Evolutionary conservation across 495 filamentous ascomycete genomes (phyloP).

Genomic region (Aspergillus heteromorphus): DNA sequence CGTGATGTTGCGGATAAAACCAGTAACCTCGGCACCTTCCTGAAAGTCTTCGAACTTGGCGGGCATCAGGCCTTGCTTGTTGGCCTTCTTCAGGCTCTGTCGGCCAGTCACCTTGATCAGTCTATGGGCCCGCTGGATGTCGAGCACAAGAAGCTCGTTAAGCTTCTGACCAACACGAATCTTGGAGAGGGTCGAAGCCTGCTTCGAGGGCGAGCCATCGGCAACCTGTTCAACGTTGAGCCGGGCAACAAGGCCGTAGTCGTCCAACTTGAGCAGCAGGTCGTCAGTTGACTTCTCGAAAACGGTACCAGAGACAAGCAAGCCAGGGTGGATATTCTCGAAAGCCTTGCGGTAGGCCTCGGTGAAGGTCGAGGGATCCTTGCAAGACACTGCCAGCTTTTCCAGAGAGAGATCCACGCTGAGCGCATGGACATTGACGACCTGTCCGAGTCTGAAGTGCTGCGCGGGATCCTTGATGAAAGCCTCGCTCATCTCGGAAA

Average conservation of each 20-base stretch:
- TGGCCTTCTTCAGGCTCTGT: constrained; percentile 71
- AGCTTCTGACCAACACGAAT: constrained; percentile 76
- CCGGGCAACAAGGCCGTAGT: constrained; percentile 65
- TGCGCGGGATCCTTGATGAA: constrained; percentile 83
- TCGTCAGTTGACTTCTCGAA: constrained; percentile 80
- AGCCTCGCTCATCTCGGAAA: constrained; percentile 95
- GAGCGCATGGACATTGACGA: constrained; percentile 78
- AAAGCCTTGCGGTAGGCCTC: constrained; percentile 70
- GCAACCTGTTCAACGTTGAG: constrained; percentile 72
- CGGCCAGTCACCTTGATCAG: constrained; percentile 73
- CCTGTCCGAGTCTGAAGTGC: constrained; percentile 86
- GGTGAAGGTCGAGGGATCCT: constrained; percentile 72
- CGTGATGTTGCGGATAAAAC: constrained; percentile 82
- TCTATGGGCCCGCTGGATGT: constrained; percentile 67
- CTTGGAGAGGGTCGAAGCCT: constrained; percentile 64
- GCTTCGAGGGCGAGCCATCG: constrained; percentile 74
- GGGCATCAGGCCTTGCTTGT: constrained; percentile 59
- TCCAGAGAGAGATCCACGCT: constrained; percentile 65
- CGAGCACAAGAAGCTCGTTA: constrained; percentile 74
- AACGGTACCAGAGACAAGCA: constrained; percentile 69
- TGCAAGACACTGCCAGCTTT: constrained; percentile 86
- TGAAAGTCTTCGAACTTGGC: constrained; percentile 61
- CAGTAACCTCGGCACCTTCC: constrained; percentile 61
- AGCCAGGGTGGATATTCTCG: constrained; percentile 61
- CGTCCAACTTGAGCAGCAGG: constrained; percentile 68